Base-by-base conservation (phyloP, 2,329 filamentous ascomycete species). In the Clarireedia hainanense region DNA sequence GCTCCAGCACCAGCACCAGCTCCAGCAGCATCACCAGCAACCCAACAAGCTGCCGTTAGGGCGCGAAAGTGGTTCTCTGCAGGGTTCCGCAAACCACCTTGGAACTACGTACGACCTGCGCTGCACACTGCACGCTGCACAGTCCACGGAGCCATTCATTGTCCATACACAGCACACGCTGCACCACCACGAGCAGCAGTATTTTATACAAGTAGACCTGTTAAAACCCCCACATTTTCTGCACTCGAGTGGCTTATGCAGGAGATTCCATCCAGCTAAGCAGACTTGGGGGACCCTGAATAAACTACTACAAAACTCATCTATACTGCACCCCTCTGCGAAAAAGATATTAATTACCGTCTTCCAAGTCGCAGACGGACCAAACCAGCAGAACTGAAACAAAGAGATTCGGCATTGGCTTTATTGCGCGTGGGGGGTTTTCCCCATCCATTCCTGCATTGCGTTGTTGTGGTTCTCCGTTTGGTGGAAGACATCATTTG, bases 311-410 rank as follows among this genome's bases (percentile, higher is more conserved):
- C 20, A 12, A 34, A 34, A 12, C 30, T 34, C 30, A 34, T 34
- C 20, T n/a, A 20, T 42, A 42, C 39, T 9, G 17, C 39, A 42
- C 30, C 17, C 26, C 17, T 50, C 49, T 36, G 37, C 36, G 52
- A 36, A 50, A 50, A 42, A 50, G 52, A 34, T 34, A 43, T 50
- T 26, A 55, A 55, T 42, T 43, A 17, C 52, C 37, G 50, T 39
- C 27, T 6, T 27, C 40, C 45, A 55, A 26, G 14, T 34, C 9
- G 24, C 12, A 23, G 52, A 47, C 37, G 14, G 6, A 24, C 45
- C 37, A 15, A 15, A 17, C 12, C 52, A 62, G 62, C 60, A 60
- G 62, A 63, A 62, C 63, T 63, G 60, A 64, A 61, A 61, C 61
- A 61, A 34, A 52, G 43, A 20, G 45, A 15, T 51, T 55, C 47